Evolutionary conservation across 2,329 filamentous ascomycete species (phyloP), one percentile per base, ranked within the genome.

Genomic region (Nemania bipapillata): DNA sequence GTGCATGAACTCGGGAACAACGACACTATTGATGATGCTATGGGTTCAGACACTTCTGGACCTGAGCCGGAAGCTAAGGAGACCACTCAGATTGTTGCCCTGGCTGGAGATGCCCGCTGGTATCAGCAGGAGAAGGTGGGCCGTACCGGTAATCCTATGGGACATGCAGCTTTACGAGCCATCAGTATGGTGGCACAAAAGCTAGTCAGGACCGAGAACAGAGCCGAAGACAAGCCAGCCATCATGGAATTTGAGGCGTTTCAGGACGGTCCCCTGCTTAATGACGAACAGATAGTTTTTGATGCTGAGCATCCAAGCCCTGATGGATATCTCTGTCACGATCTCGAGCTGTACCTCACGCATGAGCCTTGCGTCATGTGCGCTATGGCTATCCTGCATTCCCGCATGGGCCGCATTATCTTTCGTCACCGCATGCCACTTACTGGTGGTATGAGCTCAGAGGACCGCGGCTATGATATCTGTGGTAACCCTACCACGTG

Each of bases 321-420:
- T 35, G 92, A 93, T 73, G 95, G 95, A 61, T 99, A 99, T 79
- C 89, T 99, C 22, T 98, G 95, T 81, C 93, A 97, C 73, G 92
- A 93, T 63, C 86, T 99, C 32, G 95, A 98, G 80, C 87, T 99
- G 65, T 98, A 97, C 81, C 85, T 96, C 69, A 97, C 94, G 1
- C 94, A 98, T 77, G 96, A 99, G 81, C 96, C 96, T 4, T 99
- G 96, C 78, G 88, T 97, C 68, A 96, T 97, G 88, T 99, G 96
- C 81, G 93, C 92, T 40, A 98, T 98, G 96, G 96, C 93, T 1
- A 91, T 98, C 74, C 85, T 98, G 24, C 94, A 98, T 78, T 97
- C 95, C 8, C 89, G 96, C 58, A 97, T 99, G 86, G 90, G 92
- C 52, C 90, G 91, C 61, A 92, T 94, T 59, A 86, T 97, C 45